Conservation (phyloP, 2,329 filamentous ascomycete genomes). For the Phyllosticta citribraziliensis region DNA sequence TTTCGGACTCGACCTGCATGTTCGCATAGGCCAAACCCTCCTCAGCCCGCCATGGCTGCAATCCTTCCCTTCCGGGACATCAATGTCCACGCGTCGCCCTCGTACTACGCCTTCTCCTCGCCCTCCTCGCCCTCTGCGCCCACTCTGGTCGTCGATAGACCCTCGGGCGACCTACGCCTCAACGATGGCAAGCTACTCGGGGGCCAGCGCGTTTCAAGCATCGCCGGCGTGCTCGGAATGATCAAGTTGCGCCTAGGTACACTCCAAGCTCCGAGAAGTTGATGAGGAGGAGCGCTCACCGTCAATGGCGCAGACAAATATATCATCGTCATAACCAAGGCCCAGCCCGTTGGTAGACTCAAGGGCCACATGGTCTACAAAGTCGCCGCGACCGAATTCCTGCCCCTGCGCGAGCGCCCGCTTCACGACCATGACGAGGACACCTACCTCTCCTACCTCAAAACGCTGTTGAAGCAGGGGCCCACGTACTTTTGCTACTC, state of each 20-base stretch:
- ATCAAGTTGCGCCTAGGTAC: slow-evolving; percentile 86
- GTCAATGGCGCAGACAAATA: slow-evolving; percentile 66
- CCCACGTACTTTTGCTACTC: slow-evolving; percentile 99
- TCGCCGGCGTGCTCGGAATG: slow-evolving; percentile 88
- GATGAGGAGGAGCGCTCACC: neutral
- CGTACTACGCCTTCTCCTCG: slow-evolving; percentile 93
- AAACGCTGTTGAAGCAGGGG: slow-evolving; percentile 67
- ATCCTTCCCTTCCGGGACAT: slow-evolving; percentile 82
- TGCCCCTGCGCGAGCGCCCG: slow-evolving; percentile 84
- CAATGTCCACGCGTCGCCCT: slow-evolving; percentile 85
- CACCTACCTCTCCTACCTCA: slow-evolving; percentile 73
- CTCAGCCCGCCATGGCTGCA: slow-evolving; percentile 34
- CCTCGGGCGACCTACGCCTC: slow-evolving; percentile 80
- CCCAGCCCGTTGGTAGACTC: slow-evolving; percentile 77
- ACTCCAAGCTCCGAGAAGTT: neutral
- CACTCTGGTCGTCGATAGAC: slow-evolving; percentile 80
- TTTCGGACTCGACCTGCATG: neutral
- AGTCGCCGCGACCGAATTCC: slow-evolving; percentile 79
- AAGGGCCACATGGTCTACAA: slow-evolving; percentile 97
- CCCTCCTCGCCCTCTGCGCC: slow-evolving; percentile 86
- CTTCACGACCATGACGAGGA: slow-evolving; percentile 92
- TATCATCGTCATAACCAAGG: slow-evolving; percentile 91
- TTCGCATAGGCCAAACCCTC: neutral
- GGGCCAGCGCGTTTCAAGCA: slow-evolving; percentile 80
- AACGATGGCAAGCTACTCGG: slow-evolving; percentile 68